Conservation (phyloP, 495 filamentous ascomycete species). For the Neurospora cerealis region DNA sequence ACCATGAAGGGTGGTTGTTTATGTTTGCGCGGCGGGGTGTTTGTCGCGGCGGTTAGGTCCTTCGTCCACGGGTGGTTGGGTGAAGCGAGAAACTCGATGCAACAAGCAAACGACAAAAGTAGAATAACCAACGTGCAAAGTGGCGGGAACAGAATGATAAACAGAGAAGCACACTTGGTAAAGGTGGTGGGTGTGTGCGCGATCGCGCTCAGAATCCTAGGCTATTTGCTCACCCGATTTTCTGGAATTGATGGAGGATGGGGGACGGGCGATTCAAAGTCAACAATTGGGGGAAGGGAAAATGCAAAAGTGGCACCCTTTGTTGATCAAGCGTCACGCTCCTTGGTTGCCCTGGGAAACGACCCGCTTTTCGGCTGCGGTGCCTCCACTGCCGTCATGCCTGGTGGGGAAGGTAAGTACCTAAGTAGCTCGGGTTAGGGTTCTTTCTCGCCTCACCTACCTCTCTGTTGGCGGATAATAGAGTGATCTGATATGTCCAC, state of each 20-base stretch:
- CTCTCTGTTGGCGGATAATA: background rate
- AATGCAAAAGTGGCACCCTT: background rate
- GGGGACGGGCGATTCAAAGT: background rate
- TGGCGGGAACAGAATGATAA: background rate
- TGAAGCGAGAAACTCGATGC: background rate
- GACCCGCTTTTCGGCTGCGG: background rate
- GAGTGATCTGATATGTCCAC: background rate
- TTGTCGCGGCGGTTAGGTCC: background rate
- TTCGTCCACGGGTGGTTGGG: background rate
- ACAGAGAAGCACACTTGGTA: background rate
- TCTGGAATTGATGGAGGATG: background rate
- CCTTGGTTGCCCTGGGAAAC: background rate
- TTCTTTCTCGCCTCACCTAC: background rate
- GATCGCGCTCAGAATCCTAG: background rate
- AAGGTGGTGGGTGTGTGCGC: background rate
- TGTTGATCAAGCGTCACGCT: background rate
- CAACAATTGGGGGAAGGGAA: background rate
- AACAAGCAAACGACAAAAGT: background rate
- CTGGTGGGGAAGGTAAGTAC: background rate
- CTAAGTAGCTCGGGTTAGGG: background rate
- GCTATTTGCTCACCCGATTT: background rate
- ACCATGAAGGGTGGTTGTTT: background rate
- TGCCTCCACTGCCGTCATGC: background rate
- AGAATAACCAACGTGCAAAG: background rate
- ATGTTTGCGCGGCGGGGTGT: background rate